Conservation (phyloP, 805 yeast species). For the Maudiozyma bulderi region DNA sequence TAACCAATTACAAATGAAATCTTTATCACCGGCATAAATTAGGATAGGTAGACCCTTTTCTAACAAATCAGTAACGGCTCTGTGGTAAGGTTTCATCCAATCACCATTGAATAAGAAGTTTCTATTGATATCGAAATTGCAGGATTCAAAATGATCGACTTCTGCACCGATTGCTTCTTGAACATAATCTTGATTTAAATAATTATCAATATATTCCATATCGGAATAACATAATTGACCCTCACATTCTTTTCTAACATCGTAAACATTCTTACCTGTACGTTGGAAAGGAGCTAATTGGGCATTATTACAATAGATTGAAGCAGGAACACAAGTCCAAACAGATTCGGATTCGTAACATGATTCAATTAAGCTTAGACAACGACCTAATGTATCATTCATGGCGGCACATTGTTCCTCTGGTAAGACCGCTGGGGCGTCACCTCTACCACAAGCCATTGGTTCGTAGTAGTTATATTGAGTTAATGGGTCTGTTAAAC, state of each 20-base stretch:
- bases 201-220: conserved; percentile 62
- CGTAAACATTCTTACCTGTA: conserved; percentile 88
- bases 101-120: conserved; percentile 83
- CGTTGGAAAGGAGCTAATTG: conserved; percentile 72
- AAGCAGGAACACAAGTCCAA: conserved; percentile 86
- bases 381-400: conserved; percentile 62
- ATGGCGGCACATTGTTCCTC: conserved; percentile 73
- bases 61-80: conserved; percentile 58
- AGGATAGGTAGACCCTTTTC: conserved; percentile 71
- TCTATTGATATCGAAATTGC: conserved; percentile 69
- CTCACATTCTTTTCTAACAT: conserved; percentile 74
- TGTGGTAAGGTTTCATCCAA: conserved; percentile 85
- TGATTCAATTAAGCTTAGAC: conserved; percentile 61
- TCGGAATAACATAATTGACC: conserved; percentile 66
- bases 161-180: conserved; percentile 83
- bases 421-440: conserved; percentile 62
- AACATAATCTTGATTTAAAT: conserved; percentile 68
- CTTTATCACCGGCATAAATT: conserved; percentile 93
- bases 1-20: conserved; percentile 93
- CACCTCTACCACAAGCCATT: conserved; percentile 94
- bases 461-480: conserved; percentile 76
- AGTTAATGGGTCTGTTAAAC: conserved; percentile 74
- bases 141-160: conserved; percentile 64
- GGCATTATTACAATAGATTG: conserved; percentile 78
- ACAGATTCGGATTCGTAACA: conserved; percentile 71